phyloP scores from a whole-genome alignment of 768 basidiomycete species.

The Candolleomyces eurysporus region DNA sequence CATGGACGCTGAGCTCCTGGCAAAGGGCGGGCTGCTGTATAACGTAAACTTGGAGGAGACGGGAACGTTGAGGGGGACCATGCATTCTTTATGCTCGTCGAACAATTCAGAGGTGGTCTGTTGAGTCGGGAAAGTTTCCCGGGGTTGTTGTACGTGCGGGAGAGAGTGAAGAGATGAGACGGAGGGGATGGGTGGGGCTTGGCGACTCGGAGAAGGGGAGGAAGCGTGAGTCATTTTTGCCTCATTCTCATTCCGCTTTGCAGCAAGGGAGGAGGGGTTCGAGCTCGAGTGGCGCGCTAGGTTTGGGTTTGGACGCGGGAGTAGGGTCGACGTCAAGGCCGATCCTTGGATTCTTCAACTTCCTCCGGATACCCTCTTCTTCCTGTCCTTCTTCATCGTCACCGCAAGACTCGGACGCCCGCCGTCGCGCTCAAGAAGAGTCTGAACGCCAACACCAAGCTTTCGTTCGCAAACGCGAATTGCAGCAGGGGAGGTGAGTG shows the following conservation, averaged over 20 bases:
- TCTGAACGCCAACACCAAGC: slow-evolving; percentile 1
- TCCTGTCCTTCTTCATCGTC: neutral
- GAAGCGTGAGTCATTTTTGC: too few relatives aligned
- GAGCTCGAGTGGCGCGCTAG: neutral
- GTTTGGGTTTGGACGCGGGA: neutral
- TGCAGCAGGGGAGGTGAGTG: slow-evolving; percentile 17
- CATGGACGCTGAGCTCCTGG: slow-evolving; percentile 31
- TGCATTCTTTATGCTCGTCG: neutral
- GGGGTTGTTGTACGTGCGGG: neutral
- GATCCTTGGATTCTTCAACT: too few relatives aligned
- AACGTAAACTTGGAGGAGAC: slow-evolving; percentile 2
- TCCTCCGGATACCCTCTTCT: neutral
- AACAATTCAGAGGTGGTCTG: neutral
- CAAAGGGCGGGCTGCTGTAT: slow-evolving; percentile 11
- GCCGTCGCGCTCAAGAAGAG: slow-evolving; percentile 28
- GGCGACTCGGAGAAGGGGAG: neutral
- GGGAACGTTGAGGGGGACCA: neutral
- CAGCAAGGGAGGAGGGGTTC: too few relatives aligned
- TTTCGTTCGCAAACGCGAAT: slow-evolving; percentile 2
- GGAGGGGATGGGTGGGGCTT: neutral
- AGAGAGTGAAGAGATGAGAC: slow-evolving; percentile 1
- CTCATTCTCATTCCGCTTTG: too few relatives aligned
- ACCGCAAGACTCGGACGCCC: slow-evolving; percentile 18
- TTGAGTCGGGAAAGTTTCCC: neutral
- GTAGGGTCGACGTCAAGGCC: too few relatives aligned